Evolutionary conservation across 2,329 filamentous ascomycete species (phyloP), one percentile per base, ranked within the genome.

Genomic region (Dactylonectria macrodidyma): DNA sequence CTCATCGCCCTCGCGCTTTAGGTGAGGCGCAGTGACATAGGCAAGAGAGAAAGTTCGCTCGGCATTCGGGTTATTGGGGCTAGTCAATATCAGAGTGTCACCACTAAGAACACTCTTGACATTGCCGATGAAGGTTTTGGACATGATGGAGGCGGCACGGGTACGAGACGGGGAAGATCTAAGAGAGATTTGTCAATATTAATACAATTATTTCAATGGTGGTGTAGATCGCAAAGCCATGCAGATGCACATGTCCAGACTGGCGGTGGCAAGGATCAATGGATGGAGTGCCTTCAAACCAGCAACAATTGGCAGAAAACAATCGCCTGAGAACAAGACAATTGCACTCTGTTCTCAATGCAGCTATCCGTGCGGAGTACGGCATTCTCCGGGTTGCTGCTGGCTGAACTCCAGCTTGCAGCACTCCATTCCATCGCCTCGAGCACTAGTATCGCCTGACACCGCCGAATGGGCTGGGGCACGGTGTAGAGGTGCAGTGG

Each of bases 101-200:
- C 96, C 96, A 78, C 95, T 98, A 78, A 97, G 86, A 75, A 97
- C 94, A 80, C 92, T 94, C 88, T 99, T 99, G 83, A 98, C 95
- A 78, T 91, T 93, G 80, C 91, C 90, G 81, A 90, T 82, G 76
- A 89, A 89, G 61, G 82, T 81, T 80, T 87, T 88, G 66, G 81
- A 83, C 85, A 88, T 86, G 77, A 65, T 82, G 77, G 67, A 72
- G 67, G 73, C 57, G 50, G 65, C 73, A 70, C 56, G 62, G 58
- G 69, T 66, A 73, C 71, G 52, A 70, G 62, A 68, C 68, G 59
- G 65, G 47, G 52, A 54, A 71, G 69, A 74, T 69, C 73, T 76
- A 44, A 33, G 47, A 44, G 38, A 36, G 57, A 38, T 62, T 57
- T 34, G 36, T 51, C 50, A 60, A 52, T 62, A 67, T 75, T 59